Base-by-base conservation (phyloP, 176 grass and related monocot species). In the Ampelocalamus luodianensis region DNA sequence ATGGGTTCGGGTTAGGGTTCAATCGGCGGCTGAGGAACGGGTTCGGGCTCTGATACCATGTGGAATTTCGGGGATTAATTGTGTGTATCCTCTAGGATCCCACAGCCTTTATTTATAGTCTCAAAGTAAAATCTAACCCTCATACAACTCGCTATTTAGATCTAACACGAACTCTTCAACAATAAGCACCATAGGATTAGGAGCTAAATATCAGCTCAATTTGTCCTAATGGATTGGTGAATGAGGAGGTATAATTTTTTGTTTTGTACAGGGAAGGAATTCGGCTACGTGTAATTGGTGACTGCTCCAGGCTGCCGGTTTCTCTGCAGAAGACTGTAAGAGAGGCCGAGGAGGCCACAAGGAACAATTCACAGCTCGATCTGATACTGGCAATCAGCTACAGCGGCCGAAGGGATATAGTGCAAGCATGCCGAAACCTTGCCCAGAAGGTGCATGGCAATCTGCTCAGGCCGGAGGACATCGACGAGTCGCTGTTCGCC, bases 331-430 rank as follows among this genome's bases (percentile, higher is more conserved):
- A 83, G 76, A 65, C 53, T 0, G 68, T 76, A 1, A 90, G 77
- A 53, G 85, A 92, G 48, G 86, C 70, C 36, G 85, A 81, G 76
- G 85, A 88, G 62, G 67, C 72, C 14, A 90, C 93, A n/a, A 83
- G 53, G 85, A 61, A 24, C 37, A 95, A 95, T 76, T 90, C 76
- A 17, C 49, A 71, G 58, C 65, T 92, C 40, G 76, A 92, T 17
- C 63, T 92, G 45, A 73, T 65, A 4, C 81, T 95, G 10, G 93
- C 90, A 43, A 88, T 95, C 66, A 88, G 83, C 74, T 95, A 95
- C 72, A 92, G 93, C 56, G 90, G 93, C 60, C 82, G 93, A 55
- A 70, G 58, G 45, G 93, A 95, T 63, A 84, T 95, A 63, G 83
- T 88, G 61, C 90, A 81, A 40, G 90, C 90, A 17, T 92, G 93